Evolutionary conservation across 192 early-diverging fungal species (phyloP), one percentile per base, ranked within the genome.

Genomic region (Coemansia umbellata): DNA sequence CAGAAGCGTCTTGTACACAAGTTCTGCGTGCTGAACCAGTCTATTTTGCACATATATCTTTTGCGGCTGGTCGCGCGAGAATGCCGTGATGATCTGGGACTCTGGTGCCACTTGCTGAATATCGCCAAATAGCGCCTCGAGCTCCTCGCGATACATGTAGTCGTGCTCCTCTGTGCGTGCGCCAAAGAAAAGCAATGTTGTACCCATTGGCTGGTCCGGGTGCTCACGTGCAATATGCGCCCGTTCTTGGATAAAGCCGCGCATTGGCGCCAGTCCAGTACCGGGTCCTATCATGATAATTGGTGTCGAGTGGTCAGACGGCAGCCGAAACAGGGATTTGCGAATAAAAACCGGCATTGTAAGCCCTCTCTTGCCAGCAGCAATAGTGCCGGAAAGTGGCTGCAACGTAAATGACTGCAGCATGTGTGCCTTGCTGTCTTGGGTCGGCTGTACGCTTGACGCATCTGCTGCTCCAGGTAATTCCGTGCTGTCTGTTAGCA

Each of bases 281-380:
- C 97, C 97, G n/a, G 97, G 97, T 0, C 97, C 97, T 27, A 99
- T 78, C 97, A 99, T 99, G 27, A 99, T 83, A 54, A 99, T 74
- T 14, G 97, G 97, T 9, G 84, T 61, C 7, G 78, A 54, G 35
- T 79, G 63, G 58, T 94, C 87, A 21, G 81, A 67, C n/a, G 97
- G 97, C 42, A 99, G 79, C 37, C 90, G 87, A 82, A 99, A 99
- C 37, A 83, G 78, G 18, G 88, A 91, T 36, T 87, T 82, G 48
- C 97, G 86, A 50, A 99, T 88, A 66, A 92, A 93, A 40, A 97
- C 66, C 8, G 94, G 93, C 32, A 77, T 15, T 1, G 67, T 24
- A 30, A 55, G 58, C n/a, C 50, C 44, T 18, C 63, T 59, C 19
- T 41, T 28, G 31, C 37, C 42, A 6, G 37, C 23, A 8, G 23